Evolutionary conservation across 116 monocot species (phyloP), one percentile per base, ranked within the genome.

Genomic region (Zostera marina): DNA sequence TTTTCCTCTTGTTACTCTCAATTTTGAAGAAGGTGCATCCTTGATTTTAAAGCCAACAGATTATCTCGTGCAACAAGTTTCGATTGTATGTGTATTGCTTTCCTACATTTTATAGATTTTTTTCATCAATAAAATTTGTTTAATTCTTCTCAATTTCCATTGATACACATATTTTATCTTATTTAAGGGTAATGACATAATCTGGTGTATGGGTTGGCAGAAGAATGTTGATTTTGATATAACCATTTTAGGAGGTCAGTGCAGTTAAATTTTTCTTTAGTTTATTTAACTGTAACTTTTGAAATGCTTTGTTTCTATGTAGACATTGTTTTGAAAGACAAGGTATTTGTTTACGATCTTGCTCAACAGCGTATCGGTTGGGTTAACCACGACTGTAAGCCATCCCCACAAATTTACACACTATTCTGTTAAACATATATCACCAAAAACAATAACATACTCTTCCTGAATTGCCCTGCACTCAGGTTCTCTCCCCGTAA

Each of bases 151-250:
- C 10, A 54, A 19, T 1, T 5, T 22, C 54, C 22, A 54, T 54
- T 3, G 13, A 14, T 10, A 19, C 11, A 54, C 4, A 4, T 25
- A 14, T n/a, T 5, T 4, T 14, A 26, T 61, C 19, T 14, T 61
- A 17, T 52, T 79, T 15, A 73, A 99, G 99, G 75, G 70, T 59
- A 71, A 73, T 68, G 63, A 65, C 39, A 60, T 70, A 25, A 64
- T 91, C 61, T 99, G 91, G 91, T 99, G 99, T 61, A 83, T 99
- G 65, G 99, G 99, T 47, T 99, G 90, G 90, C 91, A 84, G 70
- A 91, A 83, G 55, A 99, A 74, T 65, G 52, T 56, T 63, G 86
- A 79, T 51, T 70, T 71, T 69, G 86, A 74, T 41, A 68, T 70
- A 53, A 91, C 81, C 9, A 99, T 91, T 73, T 65, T 99, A 69